Evolutionary conservation across 345 rosid genomes (phyloP).

Genomic region (Arabidopsis suecica): DNA sequence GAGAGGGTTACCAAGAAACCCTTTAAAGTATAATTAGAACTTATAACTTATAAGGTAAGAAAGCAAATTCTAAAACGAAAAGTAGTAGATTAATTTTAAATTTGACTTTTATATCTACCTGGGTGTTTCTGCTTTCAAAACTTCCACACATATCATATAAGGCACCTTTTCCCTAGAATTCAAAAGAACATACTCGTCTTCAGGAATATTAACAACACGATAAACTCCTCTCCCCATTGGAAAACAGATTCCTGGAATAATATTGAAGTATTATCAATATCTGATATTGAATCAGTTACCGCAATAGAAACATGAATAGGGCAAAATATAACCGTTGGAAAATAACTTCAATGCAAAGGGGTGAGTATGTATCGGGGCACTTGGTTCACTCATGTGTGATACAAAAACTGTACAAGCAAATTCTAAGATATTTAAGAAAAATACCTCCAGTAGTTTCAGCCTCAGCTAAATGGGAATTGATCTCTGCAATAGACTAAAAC

Average conservation of each 20-base stretch:
- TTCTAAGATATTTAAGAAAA: conserved; percentile 24
- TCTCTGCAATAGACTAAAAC: conserved; percentile 89
- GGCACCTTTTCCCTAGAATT: conserved; percentile 99
- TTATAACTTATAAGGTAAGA: not conserved
- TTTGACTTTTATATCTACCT: conserved; percentile 54
- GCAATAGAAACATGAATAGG: conserved; percentile 10
- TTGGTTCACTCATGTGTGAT: conserved; percentile 4
- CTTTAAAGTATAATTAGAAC: conserved; percentile 2
- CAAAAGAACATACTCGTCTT: conserved; percentile 94
- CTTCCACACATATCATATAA: conserved; percentile 84
- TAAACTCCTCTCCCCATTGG: conserved; percentile 97
- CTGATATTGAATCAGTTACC: conserved; percentile 14
- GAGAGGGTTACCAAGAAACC: conserved; percentile 15
- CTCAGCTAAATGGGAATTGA: conserved; percentile 73
- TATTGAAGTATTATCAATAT: conserved; percentile 27
- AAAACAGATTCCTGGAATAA: conserved; percentile 82
- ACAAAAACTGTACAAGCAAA: not conserved
- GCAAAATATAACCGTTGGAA: not conserved
- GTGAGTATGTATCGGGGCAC: conserved; percentile 10
- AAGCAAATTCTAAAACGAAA: not conserved
- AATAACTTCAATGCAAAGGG: not conserved
- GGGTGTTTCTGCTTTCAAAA: conserved; percentile 80
- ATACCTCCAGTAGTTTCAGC: conserved; percentile 88
- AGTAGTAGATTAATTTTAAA: not conserved
- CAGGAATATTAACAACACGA: conserved; percentile 93